A percentile compares a stretch with the other conserved stretches of the same genome.
These are phyloP conservation scores for Coemansia sp. DNA, from an alignment of 192 early-diverging fungal species.

Conservation along the genomic window DNA sequence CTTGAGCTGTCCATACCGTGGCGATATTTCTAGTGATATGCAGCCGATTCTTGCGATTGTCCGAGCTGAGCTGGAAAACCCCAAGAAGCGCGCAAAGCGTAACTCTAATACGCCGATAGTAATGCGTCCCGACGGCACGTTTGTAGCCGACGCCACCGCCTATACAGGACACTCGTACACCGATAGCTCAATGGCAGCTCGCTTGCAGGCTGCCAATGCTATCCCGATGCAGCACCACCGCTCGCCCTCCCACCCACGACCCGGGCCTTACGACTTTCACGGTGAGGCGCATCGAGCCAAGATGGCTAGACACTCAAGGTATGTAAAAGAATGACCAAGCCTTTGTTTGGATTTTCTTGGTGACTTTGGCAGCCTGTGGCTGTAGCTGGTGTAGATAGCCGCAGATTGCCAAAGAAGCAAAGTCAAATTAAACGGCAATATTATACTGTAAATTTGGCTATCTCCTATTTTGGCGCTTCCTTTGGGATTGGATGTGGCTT, in stretches of 20 bases:
- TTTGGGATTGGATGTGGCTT: slow-evolving; percentile 1
- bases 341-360: background rate
- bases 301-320: slow-evolving; percentile 42
- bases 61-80: slow-evolving; percentile 46
- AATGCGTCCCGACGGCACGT: slow-evolving; percentile 42
- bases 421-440: background rate
- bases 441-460: background rate
- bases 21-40: slow-evolving; percentile 42
- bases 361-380: background rate
- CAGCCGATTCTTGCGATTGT: slow-evolving; percentile 49
- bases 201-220: slow-evolving; percentile 5
- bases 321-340: slow-evolving; percentile 16
- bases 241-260: slow-evolving; percentile 16
- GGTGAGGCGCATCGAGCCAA: slow-evolving; percentile 34
- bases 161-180: slow-evolving; percentile 1
- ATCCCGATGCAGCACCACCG: slow-evolving; percentile 8
- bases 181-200: slow-evolving; percentile 8
- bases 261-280: slow-evolving; percentile 27
- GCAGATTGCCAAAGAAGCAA: background rate
- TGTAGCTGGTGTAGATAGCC: background rate
- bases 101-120: slow-evolving; percentile 45
- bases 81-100: slow-evolving; percentile 54
- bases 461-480: background rate
- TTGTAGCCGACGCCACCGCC: slow-evolving; percentile 25
- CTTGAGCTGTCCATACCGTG: slow-evolving; percentile 34